Evolutionary conservation across 2,329 filamentous ascomycete species (phyloP), one percentile per base, ranked within the genome.

Genomic region (Trichoderma sp.): DNA sequence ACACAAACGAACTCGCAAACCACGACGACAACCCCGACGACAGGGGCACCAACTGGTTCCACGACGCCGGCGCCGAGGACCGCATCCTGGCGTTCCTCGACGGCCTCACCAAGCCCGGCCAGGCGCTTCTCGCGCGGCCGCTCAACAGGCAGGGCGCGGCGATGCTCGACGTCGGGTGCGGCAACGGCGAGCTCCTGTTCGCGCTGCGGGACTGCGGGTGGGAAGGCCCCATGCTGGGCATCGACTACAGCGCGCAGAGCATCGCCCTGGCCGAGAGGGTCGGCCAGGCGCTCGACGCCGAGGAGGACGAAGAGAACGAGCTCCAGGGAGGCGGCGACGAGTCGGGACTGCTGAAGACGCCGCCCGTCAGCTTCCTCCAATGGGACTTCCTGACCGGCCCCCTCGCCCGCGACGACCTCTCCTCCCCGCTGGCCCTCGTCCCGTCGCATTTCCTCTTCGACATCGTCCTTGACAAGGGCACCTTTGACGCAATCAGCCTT

Each of bases 401-500:
- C 37, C 69, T 71, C 0, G 80, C 85, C 2, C 73, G 77, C 27
- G 69, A 67, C 19, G 73, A 73, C 10, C 25, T 68, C 2, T 72
- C 78, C 35, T 73, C 73, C 0, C 77, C 78, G 0, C 61, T 64
- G 5, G 17, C 50, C 9, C 48, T n/a, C 15, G 22, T 35, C 0
- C 27, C 61, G 1, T 54, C 48, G 2, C n/a, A 35, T 10, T 1
- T 13, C n/a, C 91, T 91, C 1, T 98, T 94, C 81, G 93, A 98
- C 78, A 88, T 97, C 0, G 90, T 97, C 0, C 86, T 97, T n/a
- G 95, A 99, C 80, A 99, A 99, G 81, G 95, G 95, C 53, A 99
- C 95, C 0, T 99, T 98, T 77, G 95, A 99, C 82, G 95, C 95
- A 12, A 91, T 99, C 37, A 93, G 89, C 59, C 82, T 98, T n/a